phyloP scores from a whole-genome alignment of 257 asterid species.

The Primulina tabacum region DNA sequence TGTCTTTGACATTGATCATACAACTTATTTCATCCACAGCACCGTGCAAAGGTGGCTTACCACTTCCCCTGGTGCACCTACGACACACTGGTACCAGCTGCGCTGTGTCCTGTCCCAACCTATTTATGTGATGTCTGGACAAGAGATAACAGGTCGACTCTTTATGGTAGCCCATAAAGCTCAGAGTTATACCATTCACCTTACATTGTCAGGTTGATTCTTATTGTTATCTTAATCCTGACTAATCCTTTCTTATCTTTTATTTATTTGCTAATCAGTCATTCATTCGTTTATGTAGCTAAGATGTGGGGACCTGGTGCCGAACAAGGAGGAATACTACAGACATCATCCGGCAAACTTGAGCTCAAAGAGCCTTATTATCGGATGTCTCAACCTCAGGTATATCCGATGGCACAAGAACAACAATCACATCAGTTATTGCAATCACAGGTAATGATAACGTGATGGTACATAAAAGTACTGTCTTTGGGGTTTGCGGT shows the following conservation, averaged over 20 bases:
- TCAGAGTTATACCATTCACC: slow-evolving; percentile 87
- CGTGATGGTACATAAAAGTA: background rate
- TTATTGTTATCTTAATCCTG: background rate
- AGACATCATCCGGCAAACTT: slow-evolving; percentile 77
- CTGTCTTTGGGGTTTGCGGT: slow-evolving; percentile 6
- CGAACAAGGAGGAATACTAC: slow-evolving; percentile 86
- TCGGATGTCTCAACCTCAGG: slow-evolving; percentile 96
- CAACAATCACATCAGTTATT: slow-evolving; percentile 67
- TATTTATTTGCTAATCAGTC: slow-evolving; percentile 12
- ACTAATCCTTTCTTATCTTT: background rate
- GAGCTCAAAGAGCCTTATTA: slow-evolving; percentile 98
- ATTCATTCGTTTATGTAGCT: slow-evolving; percentile 37
- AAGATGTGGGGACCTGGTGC: slow-evolving; percentile 98
- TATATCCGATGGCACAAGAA: slow-evolving; percentile 71
- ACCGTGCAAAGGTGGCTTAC: slow-evolving; percentile 91
- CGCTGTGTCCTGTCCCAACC: slow-evolving; percentile 97
- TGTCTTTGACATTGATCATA: background rate
- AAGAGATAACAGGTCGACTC: slow-evolving; percentile 87
- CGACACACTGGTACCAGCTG: slow-evolving; percentile 98
- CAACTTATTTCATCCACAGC: slow-evolving; percentile 37
- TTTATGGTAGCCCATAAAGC: slow-evolving; percentile 92
- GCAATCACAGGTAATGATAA: slow-evolving; percentile 69
- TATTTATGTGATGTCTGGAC: slow-evolving; percentile 95
- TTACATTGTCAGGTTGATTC: slow-evolving; percentile 77
- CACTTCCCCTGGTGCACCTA: slow-evolving; percentile 96